Base-by-base conservation (phyloP, 1,139 yeast genomes). In the Protomyces gravidus region DNA sequence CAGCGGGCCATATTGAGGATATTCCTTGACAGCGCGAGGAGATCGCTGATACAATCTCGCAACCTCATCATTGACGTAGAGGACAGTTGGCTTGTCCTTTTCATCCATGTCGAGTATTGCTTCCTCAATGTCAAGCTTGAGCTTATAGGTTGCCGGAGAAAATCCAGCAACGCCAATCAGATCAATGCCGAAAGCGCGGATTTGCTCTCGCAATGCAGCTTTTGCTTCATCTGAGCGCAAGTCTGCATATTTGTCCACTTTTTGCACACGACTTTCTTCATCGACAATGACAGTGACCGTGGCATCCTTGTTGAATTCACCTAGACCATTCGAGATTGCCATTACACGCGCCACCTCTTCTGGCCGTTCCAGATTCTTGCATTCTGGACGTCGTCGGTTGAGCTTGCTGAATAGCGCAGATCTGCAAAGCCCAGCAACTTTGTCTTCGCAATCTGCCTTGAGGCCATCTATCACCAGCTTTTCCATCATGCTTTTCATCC, bases 151-250 rank as follows among this genome's bases (percentile, higher is more conserved):
- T 62, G 80, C 80, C 9, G 90, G 89, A 65, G 88, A 87, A 71
- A 84, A 87, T 7, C 98, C 98, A 45, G 95, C 84, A 61, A 92
- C 78, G 45, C 88, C 97, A 68, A 94, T 81, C 9, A 89, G 96
- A 72, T 92, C 97, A 0, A 97, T 97, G 59, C 76, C 77, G 56
- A 78, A 74, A 28, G 77, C 75, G 56, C 75, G 75, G 49, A 83
- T 76, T 25, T 80, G 72, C 50, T 80, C 85, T 21, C 78, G 75
- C 59, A 92, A 80, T 33, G 79, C 79, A 27, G 80, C 83, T 63
- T 81, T 83, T 66, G 86, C 86, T 23, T 75, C 79, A 46, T 77
- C 72, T 39, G 77, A 75, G 50, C 80, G 78, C 27, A 94, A 89
- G 63, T 83, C 85, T 45, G 84, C 89, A 60, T 92, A 85, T 70